These are phyloP conservation scores for Paraphoma sp. DNA, from an alignment of 2,329 filamentous ascomycete species.

Conservation along the genomic window DNA sequence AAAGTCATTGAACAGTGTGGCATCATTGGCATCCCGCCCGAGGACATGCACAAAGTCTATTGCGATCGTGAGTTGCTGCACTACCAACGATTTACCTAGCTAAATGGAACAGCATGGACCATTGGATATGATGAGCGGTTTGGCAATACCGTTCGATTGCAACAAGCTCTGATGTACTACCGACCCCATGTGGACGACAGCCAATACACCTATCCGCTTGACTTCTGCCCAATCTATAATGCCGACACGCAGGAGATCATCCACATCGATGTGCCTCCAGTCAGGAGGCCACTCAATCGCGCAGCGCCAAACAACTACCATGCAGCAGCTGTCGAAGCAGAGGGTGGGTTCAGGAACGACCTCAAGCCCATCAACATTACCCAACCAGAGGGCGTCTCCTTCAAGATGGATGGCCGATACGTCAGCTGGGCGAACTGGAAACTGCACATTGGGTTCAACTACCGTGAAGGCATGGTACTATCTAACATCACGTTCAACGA, in stretches of 20 bases:
- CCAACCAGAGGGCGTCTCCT: constrained; percentile 88
- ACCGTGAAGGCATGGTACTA: constrained; percentile 87
- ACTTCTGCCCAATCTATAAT: constrained; percentile 94
- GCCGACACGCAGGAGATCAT: constrained; percentile 78
- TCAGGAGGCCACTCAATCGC: constrained; percentile 77
- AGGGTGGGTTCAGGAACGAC: constrained; percentile 77
- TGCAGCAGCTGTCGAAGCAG: constrained; percentile 72
- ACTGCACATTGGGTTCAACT: constrained; percentile 93
- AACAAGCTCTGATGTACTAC: constrained; percentile 97
- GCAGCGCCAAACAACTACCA: constrained; percentile 81
- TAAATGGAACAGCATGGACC: constrained; percentile 73
- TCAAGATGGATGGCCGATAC: constrained; percentile 74
- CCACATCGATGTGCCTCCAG: constrained; percentile 81
- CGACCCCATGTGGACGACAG: constrained; percentile 83
- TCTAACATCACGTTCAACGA: constrained; percentile 92
- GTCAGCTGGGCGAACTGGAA: constrained; percentile 94
- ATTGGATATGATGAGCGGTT: constrained; percentile 94
- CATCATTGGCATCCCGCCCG: constrained; percentile 77
- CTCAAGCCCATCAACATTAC: constrained; percentile 88
- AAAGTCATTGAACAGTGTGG: constrained; percentile 91
- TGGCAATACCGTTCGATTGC: constrained; percentile 77
- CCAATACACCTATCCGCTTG: constrained; percentile 89
- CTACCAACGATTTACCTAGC: background rate
- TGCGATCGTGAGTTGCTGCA: constrained; percentile 74
- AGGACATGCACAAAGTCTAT: constrained; percentile 95